Base-by-base conservation (phyloP, 768 basidiomycete genomes). In the Omphalotus guepiniiformis region DNA sequence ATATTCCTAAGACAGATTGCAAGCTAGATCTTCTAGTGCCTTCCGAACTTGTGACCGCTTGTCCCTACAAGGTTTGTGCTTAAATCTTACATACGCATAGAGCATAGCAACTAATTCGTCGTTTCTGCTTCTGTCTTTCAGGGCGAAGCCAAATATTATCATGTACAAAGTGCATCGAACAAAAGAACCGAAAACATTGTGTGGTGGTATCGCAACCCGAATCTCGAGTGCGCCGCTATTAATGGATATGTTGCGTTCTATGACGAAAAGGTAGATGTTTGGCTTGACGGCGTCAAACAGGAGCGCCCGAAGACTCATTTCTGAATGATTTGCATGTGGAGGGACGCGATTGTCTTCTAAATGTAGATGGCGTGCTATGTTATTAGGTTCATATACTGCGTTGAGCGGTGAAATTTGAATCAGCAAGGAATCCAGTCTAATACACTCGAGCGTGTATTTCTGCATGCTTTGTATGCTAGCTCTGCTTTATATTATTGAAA, bases 191-290 rank as follows among this genome's bases (percentile, higher is more conserved):
- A 77, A 25, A 71, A 82, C 45, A 60, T 83, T 4, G 75, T 80
- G 13, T 85, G 84, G 83, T 83, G 74, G 70, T 85, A 85, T 60
- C 74, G 71, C 22, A 69, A 70, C 30, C 74, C 82, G 0, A 71
- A 64, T 12, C 63, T 65, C 0, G 83, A 83, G 51, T 76, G 76
- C 32, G 63, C 70, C 3, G 67, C 62, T 18, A 73, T 84, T 38
- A 66, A 61, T 41, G 80, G 80, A 15, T 71, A 72, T 48, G 62
- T 79, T 6, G 75, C 80, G 0, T 84, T 83, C 58, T 81, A 80
- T 51, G 81, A 85, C 44, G 82, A 86, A 54, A 82, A 79, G 51
- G 75, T 85, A 22, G 80, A 83, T 44, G 73, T 85, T 11, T 85
- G 72, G 66, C 58, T 85, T 13, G 81, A 85, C 53, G 82, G 73